phyloP scores from a whole-genome alignment of 768 basidiomycete genomes.

The Phaeotremella skinneri region DNA sequence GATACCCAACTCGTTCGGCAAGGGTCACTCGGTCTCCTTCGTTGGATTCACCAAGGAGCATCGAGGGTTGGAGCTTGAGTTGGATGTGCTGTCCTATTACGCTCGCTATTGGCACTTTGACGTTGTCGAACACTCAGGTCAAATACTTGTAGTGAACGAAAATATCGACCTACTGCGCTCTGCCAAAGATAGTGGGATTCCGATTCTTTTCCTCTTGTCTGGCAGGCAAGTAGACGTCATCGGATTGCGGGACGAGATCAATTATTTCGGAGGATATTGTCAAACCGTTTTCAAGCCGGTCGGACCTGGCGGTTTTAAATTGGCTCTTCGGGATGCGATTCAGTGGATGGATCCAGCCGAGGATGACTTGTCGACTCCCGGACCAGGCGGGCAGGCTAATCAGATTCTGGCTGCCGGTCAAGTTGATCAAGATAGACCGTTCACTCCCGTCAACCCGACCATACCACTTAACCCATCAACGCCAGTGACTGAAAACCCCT shows the following conservation, averaged over 20 bases:
- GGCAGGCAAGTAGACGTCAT: constrained; percentile 55
- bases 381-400: too few relatives aligned
- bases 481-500: too few relatives aligned
- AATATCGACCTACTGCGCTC: constrained; percentile 61
- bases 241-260: constrained; percentile 60
- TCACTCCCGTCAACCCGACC: not conserved
- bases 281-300: constrained; percentile 86
- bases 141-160: constrained; percentile 80
- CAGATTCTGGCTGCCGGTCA: too few relatives aligned
- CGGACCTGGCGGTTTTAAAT: constrained; percentile 71
- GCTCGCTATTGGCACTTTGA: constrained; percentile 74
- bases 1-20: constrained; percentile 23
- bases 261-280: constrained; percentile 79
- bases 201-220: constrained; percentile 74
- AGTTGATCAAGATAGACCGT: constrained; percentile 3
- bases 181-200: constrained; percentile 61
- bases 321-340: constrained; percentile 55
- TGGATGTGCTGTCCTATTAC: constrained; percentile 64
- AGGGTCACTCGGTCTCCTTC: constrained; percentile 58
- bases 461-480: constrained; percentile 3
- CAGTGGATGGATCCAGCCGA: constrained; percentile 17
- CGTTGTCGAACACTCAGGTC: constrained; percentile 56
- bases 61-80: constrained; percentile 67
- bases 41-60: constrained; percentile 68
- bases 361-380: not conserved